These are phyloP conservation scores for Agrocybe praecox DNA, from an alignment of 768 basidiomycete genomes.

Conservation along the genomic window DNA sequence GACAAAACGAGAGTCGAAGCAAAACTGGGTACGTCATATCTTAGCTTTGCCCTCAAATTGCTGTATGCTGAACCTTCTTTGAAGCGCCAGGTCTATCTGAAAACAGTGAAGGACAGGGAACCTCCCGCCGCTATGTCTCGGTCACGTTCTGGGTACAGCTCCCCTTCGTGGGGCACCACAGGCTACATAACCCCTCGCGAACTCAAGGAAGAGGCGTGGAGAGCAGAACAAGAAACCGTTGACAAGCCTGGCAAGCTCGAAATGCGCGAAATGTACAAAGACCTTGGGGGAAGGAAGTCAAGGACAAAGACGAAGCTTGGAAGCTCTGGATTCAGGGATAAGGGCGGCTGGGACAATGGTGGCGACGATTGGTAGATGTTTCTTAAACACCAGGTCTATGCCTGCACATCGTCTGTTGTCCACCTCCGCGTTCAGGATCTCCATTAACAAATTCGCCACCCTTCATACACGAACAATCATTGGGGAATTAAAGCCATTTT, in stretches of 20 bases:
- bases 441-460: too few relatives aligned
- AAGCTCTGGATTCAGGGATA: slow-evolving; percentile 67
- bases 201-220: slow-evolving; percentile 78
- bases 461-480: too few relatives aligned
- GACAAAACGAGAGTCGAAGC: slow-evolving; percentile 93
- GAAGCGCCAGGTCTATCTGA: slow-evolving; percentile 57
- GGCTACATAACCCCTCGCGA: slow-evolving; percentile 83
- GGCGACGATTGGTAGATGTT: slow-evolving; percentile 23
- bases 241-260: slow-evolving; percentile 73
- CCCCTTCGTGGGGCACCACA: slow-evolving; percentile 44
- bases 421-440: too few relatives aligned
- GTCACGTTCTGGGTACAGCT: slow-evolving; percentile 45
- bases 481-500: too few relatives aligned
- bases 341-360: slow-evolving; percentile 69
- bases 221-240: slow-evolving; percentile 48
- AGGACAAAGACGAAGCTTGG: slow-evolving; percentile 77
- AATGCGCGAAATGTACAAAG: slow-evolving; percentile 92
- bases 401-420: too few relatives aligned
- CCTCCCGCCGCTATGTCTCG: slow-evolving; percentile 38
- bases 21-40: slow-evolving; percentile 72
- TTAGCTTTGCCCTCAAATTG: neutral
- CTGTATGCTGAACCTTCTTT: slow-evolving; percentile 5
- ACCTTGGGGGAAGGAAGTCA: slow-evolving; percentile 82
- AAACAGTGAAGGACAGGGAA: slow-evolving; percentile 42
- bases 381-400: too few relatives aligned